A percentile compares a stretch with the other conserved stretches of the same genome.
phyloP scores from a whole-genome alignment of 202 grass and related monocot species.

The Musa balbisiana region DNA sequence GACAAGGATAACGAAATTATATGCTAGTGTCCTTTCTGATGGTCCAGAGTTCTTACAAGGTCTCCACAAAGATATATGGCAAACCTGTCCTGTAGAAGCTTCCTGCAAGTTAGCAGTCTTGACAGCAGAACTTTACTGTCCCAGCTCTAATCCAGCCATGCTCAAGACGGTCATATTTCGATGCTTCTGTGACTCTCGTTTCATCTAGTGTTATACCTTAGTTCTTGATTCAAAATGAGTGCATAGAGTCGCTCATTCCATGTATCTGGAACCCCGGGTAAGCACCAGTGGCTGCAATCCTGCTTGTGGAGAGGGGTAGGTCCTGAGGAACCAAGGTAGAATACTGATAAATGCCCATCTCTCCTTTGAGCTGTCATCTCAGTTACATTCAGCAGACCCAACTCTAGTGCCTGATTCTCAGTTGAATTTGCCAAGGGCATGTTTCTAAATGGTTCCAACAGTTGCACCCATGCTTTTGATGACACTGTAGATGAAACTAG shows the following conservation, averaged over 20 bases:
- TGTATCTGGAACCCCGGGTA: slow-evolving; percentile 16
- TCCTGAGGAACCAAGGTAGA: neutral
- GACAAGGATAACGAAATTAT: too few relatives aligned
- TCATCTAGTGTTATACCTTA: neutral
- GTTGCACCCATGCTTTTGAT: neutral
- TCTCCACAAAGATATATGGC: too few relatives aligned
- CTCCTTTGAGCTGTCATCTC: slow-evolving; percentile 15
- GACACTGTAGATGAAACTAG: neutral
- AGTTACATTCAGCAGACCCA: slow-evolving; percentile 17
- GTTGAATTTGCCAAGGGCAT: neutral
- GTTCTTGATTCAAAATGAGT: neutral
- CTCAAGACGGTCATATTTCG: neutral
- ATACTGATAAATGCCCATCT: slow-evolving; percentile 7
- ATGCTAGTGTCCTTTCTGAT: too few relatives aligned
- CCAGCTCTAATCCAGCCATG: neutral
- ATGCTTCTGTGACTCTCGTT: neutral
- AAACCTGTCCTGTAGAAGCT: neutral
- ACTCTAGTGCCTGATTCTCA: neutral
- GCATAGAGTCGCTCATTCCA: slow-evolving; percentile 16
- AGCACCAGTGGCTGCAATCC: slow-evolving; percentile 14
- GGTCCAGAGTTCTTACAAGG: too few relatives aligned
- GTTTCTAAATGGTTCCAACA: neutral
- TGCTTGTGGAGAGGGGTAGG: neutral
- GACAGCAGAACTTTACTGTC: too few relatives aligned
- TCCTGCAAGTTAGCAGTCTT: neutral